Evolutionary conservation across 192 early-diverging fungal species (phyloP).

Genomic region (Backusella sp.): DNA sequence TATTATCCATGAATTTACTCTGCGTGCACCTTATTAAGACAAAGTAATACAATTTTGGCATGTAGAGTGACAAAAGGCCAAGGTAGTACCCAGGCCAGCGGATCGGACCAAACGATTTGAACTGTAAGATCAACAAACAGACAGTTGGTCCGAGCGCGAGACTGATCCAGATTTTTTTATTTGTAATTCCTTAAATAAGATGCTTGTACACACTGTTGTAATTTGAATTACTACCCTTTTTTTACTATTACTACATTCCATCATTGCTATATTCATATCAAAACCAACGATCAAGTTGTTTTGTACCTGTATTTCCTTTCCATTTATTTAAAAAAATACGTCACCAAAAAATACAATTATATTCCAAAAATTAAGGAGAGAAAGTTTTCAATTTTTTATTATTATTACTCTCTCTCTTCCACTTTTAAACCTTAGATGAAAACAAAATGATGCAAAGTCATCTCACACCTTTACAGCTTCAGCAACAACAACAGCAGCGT

Average conservation of each 20-base stretch:
- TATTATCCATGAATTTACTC: background rate
- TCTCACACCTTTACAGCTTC: background rate
- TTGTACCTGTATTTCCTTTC: background rate
- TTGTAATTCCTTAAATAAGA: background rate
- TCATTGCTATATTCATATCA: too few species aligned
- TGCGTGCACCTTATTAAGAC: background rate
- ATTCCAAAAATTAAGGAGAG: too few species aligned
- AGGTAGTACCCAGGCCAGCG: background rate
- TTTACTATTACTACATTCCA: too few species aligned
- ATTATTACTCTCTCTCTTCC: background rate
- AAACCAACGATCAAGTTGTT: too few species aligned
- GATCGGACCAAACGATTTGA: background rate
- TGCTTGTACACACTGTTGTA: background rate
- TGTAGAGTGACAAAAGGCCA: background rate
- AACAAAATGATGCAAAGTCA: background rate
- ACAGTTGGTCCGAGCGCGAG: background rate
- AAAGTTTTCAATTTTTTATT: background rate
- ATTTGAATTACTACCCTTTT: background rate
- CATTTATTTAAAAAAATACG: background rate
- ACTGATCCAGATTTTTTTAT: background rate
- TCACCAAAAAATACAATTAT: background rate
- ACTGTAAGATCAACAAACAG: background rate
- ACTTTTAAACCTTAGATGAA: background rate
- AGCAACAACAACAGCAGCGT: background rate
- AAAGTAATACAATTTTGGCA: background rate